Evolutionary conservation across 2,329 filamentous ascomycete species (phyloP).

Genomic region (Cercospora zeae-maydis): DNA sequence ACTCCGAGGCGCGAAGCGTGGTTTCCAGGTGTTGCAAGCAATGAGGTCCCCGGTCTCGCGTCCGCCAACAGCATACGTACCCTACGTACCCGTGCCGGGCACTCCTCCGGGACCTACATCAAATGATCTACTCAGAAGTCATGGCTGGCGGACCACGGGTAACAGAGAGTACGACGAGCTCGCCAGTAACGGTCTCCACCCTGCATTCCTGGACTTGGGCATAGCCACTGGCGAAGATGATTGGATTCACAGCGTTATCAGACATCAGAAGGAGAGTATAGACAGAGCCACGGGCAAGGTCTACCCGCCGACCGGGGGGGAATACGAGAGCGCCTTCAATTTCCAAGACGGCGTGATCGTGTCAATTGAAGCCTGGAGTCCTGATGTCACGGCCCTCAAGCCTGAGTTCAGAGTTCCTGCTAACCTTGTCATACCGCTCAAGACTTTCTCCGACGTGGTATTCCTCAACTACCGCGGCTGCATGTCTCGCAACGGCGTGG

Average conservation of each 20-base stretch:
- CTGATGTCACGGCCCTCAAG: background rate
- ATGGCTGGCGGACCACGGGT: too few relatives aligned
- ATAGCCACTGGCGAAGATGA: background rate
- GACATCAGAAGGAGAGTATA: background rate
- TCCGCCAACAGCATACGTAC: background rate
- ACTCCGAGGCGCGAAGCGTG: background rate
- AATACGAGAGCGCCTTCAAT: background rate
- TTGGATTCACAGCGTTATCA: background rate
- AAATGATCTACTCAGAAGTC: too few relatives aligned
- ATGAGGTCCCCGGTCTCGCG: background rate
- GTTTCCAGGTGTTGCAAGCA: background rate
- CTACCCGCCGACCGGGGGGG: background rate
- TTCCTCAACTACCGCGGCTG: background rate
- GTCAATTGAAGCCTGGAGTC: background rate
- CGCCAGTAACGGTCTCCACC: background rate
- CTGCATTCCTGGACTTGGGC: background rate
- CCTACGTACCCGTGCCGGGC: too few relatives aligned
- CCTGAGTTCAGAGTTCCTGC: background rate
- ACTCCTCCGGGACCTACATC: too few relatives aligned
- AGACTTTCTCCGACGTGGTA: background rate
- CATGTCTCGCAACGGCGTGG: background rate
- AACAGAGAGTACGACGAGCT: background rate
- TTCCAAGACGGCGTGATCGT: background rate
- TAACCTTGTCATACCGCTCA: background rate
- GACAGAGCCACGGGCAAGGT: background rate